Evolutionary conservation across 2,329 filamentous ascomycete genomes (phyloP).

Genomic region (Hypoxylon sp.): DNA sequence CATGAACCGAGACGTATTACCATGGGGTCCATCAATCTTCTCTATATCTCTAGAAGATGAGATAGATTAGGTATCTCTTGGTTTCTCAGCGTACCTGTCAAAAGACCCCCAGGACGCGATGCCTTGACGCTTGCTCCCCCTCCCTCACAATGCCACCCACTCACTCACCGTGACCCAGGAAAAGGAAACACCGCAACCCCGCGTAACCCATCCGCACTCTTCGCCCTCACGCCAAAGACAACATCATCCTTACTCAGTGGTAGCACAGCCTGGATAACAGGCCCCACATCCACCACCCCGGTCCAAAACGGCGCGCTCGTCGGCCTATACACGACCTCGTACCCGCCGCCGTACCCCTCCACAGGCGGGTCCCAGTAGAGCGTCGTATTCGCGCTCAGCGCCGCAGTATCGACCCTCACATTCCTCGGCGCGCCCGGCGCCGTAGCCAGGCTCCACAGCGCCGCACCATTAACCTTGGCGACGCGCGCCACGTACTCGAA

Average conservation of each 20-base stretch:
- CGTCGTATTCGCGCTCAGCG: slow-evolving; percentile 64
- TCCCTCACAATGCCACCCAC: not conserved
- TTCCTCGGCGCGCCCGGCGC: slow-evolving; percentile 66
- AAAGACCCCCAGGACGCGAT: not conserved
- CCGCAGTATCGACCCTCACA: slow-evolving; percentile 63
- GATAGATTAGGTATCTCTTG: too few species aligned
- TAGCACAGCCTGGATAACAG: slow-evolving; percentile 62
- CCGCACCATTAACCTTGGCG: slow-evolving; percentile 68
- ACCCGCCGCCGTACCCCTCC: slow-evolving; percentile 58
- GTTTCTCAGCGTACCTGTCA: not conserved
- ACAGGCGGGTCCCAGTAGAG: slow-evolving; percentile 65
- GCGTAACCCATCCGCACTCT: slow-evolving; percentile 47
- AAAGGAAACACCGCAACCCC: slow-evolving; percentile 54
- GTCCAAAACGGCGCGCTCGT: slow-evolving; percentile 67
- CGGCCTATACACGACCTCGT: slow-evolving; percentile 70
- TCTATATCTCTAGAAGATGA: too few species aligned
- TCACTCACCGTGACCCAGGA: slow-evolving; percentile 37
- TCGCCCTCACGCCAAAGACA: slow-evolving; percentile 68
- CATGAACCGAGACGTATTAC: too few species aligned
- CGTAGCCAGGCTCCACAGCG: slow-evolving; percentile 67
- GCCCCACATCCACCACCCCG: slow-evolving; percentile 64
- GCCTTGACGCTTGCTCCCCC: not conserved
- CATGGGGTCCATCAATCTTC: too few species aligned
- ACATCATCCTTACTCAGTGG: slow-evolving; percentile 70
- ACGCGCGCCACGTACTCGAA: slow-evolving; percentile 69